A percentile compares a stretch with the other conserved stretches of the same genome.
These are phyloP conservation scores for Oxytropis ochrocephala DNA, from an alignment of 306 rosid species.

Conservation along the genomic window DNA sequence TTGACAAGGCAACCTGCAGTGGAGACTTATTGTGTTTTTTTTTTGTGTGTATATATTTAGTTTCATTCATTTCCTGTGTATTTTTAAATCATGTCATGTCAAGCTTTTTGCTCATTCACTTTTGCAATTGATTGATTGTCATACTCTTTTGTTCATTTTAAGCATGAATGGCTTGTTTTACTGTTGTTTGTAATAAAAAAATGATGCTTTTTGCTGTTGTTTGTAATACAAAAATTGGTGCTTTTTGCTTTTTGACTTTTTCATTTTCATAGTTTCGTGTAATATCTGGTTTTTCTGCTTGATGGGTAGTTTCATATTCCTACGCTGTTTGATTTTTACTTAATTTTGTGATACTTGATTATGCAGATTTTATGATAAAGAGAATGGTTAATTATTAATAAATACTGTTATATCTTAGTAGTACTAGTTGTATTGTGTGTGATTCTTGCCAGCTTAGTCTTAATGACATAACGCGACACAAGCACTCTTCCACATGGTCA, in stretches of 20 bases:
- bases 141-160: conserved; percentile 10
- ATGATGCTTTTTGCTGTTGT: neutral
- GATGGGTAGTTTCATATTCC: neutral
- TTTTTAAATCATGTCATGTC: neutral
- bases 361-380: neutral
- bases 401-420: no score
- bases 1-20: no score
- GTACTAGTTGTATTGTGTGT: no score
- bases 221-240: neutral
- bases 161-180: neutral
- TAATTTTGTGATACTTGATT: neutral
- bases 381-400: neutral
- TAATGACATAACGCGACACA: no score
- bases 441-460: no score
- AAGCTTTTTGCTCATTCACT: neutral
- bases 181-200: neutral
- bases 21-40: no score
- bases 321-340: neutral
- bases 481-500: no score
- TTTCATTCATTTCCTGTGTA: neutral
- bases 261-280: neutral
- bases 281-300: neutral
- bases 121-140: neutral
- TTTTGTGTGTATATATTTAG: neutral
- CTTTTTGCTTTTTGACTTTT: neutral